phyloP scores from a whole-genome alignment of 2,329 filamentous ascomycete genomes.

The Aspergillus chevalieri region DNA sequence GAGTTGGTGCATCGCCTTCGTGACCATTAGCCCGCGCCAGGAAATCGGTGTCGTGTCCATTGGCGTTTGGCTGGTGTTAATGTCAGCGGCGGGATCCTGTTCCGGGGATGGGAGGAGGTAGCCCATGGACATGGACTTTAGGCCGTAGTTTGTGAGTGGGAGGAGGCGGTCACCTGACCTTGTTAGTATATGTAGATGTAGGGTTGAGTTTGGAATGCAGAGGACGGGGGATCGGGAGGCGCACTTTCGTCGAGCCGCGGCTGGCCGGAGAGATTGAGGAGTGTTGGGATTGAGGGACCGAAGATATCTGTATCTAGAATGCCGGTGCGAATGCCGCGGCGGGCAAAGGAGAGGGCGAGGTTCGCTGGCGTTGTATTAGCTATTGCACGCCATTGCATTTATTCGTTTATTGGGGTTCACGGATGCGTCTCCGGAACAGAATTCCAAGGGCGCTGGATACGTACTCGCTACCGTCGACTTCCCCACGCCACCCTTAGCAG shows the following conservation, averaged over 20 bases:
- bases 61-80: constrained; percentile 18
- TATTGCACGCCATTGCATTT: background rate
- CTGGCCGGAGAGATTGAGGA: constrained; percentile 75
- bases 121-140: constrained; percentile 99
- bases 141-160: constrained; percentile 85
- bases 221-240: background rate
- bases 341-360: constrained; percentile 77
- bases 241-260: constrained; percentile 67
- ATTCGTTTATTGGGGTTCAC: background rate
- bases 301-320: constrained; percentile 97
- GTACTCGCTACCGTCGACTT: constrained; percentile 87
- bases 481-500: constrained; percentile 94
- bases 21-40: constrained; percentile 95
- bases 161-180: constrained; percentile 54
- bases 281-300: constrained; percentile 85
- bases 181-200: background rate
- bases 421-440: background rate
- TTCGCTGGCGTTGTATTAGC: constrained; percentile 48
- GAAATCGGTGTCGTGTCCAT: constrained; percentile 66
- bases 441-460: constrained; percentile 11
- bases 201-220: too few relatives aligned
- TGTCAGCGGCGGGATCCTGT: constrained; percentile 13
- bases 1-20: constrained; percentile 92
- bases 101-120: constrained; percentile 60
- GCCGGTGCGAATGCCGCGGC: constrained; percentile 71